These are phyloP conservation scores for Naganishia antarctica DNA, from an alignment of 768 basidiomycete species.

Conservation along the genomic window DNA sequence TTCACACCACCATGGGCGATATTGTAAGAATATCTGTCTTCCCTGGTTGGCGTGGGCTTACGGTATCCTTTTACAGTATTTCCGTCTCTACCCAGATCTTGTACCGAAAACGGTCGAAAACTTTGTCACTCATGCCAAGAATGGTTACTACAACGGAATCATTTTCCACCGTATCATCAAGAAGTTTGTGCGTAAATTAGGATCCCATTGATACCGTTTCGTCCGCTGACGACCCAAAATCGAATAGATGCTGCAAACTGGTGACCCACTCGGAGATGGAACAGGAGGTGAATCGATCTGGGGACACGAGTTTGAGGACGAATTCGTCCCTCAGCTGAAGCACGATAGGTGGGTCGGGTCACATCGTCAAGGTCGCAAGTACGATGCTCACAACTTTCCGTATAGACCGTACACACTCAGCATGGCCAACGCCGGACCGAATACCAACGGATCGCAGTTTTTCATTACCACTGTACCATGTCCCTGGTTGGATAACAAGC, in stretches of 20 bases:
- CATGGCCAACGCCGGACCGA: slow-evolving; percentile 68
- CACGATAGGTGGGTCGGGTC: slow-evolving; percentile 74
- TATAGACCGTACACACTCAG: slow-evolving; percentile 85
- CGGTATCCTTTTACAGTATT: slow-evolving; percentile 29
- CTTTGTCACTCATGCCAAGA: slow-evolving; percentile 85
- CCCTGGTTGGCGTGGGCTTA: slow-evolving; percentile 55
- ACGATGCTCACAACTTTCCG: neutral
- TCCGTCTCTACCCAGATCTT: slow-evolving; percentile 69
- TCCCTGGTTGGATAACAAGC: slow-evolving; percentile 72
- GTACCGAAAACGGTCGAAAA: slow-evolving; percentile 96
- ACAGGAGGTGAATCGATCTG: slow-evolving; percentile 88
- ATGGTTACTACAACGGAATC: slow-evolving; percentile 84
- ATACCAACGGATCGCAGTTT: slow-evolving; percentile 93
- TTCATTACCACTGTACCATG: slow-evolving; percentile 95
- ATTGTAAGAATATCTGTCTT: slow-evolving; percentile 52
- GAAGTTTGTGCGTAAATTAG: slow-evolving; percentile 62
- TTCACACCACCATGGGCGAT: slow-evolving; percentile 93
- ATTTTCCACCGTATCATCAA: slow-evolving; percentile 97
- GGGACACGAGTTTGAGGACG: slow-evolving; percentile 86
- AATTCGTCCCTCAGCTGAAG: slow-evolving; percentile 79
- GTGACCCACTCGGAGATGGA: slow-evolving; percentile 89
- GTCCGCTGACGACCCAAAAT: no score
- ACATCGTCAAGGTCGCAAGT: neutral
- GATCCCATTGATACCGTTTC: no score
- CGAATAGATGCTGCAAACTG: slow-evolving; percentile 86